Percentiles rank a stretch among this genome's conserved stretches.
Evolutionary conservation across 495 filamentous ascomycete genomes (phyloP).

Genomic region (Annulohypoxylon stygium): DNA sequence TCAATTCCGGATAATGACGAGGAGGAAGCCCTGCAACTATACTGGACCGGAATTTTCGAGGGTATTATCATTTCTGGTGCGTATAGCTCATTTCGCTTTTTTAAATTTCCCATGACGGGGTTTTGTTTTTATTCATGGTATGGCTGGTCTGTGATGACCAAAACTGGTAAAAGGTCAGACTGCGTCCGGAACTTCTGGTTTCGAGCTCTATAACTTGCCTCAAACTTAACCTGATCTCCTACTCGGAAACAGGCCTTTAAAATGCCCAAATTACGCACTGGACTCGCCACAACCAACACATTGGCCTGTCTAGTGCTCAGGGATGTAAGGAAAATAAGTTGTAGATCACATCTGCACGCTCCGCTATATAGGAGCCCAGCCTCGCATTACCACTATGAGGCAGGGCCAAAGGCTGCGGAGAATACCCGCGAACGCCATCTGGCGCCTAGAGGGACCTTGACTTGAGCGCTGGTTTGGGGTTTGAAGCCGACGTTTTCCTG

Average conservation of each 20-base stretch:
- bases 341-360: conserved; percentile 47
- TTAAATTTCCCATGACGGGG: not conserved
- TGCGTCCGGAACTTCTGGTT: conserved; percentile 59
- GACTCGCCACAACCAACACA: conserved; percentile 26
- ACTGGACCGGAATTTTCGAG: conserved; percentile 16
- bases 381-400: conserved; percentile 51
- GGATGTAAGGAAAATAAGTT: conserved; percentile 49
- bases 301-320: conserved; percentile 29
- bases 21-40: conserved; percentile 18
- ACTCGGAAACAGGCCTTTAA: conserved; percentile 38
- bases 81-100: conserved; percentile 9
- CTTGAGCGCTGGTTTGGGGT: conserved; percentile 32
- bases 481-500: conserved; percentile 55
- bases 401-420: conserved; percentile 64
- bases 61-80: conserved; percentile 20
- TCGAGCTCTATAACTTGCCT: conserved; percentile 41
- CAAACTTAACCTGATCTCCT: conserved; percentile 44
- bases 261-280: conserved; percentile 6
- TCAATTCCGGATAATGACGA: conserved; percentile 35
- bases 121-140: conserved; percentile 17
- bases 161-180: conserved; percentile 74
- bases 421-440: conserved; percentile 34
- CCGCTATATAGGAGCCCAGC: conserved; percentile 57
- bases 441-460: conserved; percentile 17
- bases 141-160: conserved; percentile 67